Base-by-base conservation (phyloP, 208 protist genomes). In the Vickermania ingenoplastis region DNA sequence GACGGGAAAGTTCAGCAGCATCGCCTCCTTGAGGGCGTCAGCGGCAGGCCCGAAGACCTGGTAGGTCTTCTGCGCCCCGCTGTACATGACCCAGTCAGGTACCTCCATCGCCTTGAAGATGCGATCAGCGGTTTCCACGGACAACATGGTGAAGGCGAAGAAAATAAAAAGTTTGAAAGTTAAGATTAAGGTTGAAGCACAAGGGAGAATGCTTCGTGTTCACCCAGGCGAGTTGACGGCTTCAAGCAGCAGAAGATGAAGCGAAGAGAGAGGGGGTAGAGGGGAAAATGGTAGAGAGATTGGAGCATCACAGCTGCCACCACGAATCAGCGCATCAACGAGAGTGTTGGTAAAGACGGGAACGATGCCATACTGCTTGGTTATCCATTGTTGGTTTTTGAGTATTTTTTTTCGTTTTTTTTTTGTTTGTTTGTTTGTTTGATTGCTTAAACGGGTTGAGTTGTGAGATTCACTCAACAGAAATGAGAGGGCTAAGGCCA, bases 101-200 rank as follows among this genome's bases (percentile, higher is more conserved):
- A 89, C 36, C 69, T 89, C 79, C 17, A 89, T 65, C 25, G 61
- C 58, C 23, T 54, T 57, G 4, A 78, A 75, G 36, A 83, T 36
- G 21, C 50, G 29, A 31, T 84, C 66, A 0, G 74, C 81, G 23
- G 1, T 26, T 29, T 65, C 70, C 24, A 80, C 36, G 17, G 81
- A 72, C 4, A 88, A 52, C 31, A 84, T 58, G 1, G 1, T 29
- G 29, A 76, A 52, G 21, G 63, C 53, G 53, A 67, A 59, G 22
- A 53, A 66, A 67, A 58, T 51, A 60, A 59, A 61, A n/a, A n/a
- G 28, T 2, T 41, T 41, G 61, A 36, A n/a, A n/a, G n/a, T n/a
- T n/a, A n/a, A n/a, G n/a, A n/a, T n/a, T n/a, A n/a, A n/a, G n/a
- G n/a, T n/a, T n/a, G n/a, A n/a, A n/a, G n/a, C n/a, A n/a, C n/a